Base-by-base conservation (phyloP, 106 monocot genomes). In the Apostasia shenzhenica region DNA sequence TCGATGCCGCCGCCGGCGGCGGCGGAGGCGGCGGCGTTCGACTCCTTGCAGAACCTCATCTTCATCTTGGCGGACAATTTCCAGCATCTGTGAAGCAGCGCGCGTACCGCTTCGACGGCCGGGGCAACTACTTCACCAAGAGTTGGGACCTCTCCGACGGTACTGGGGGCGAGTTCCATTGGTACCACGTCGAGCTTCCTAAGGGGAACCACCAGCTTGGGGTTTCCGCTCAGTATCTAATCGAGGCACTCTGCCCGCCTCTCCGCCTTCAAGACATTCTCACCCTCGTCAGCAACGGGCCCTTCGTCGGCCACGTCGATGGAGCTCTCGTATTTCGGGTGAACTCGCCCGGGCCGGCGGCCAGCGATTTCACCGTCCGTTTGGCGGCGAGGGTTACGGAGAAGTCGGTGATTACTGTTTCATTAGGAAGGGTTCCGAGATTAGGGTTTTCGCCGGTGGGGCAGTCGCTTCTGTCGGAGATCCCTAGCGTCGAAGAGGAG, bases 171-270 rank as follows among this genome's bases (percentile, higher is more conserved):
- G 70, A 80, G 54, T 89, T 89, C 72, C 64, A 73, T 55, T 97
- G 95, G 95, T 86, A 92, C 77, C 95, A 97, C 72, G 86, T 97
- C 12, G 95, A 97, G 76, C 92, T 97, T 46, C 89, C 95, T 38
- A 80, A 82, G 60, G 75, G 78, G 14, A 69, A 77, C 55, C 84
- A 80, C 45, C 86, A 79, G 63, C 86, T 86, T 42, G 72, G 86
- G 14, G 59, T 78, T 46, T 78, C 80, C 48, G 86, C 97, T 8
- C 86, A 97, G 59, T 72, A 81, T 66, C 82, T 97, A 13, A 97
- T 97, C 47, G 82, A 82, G 55, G 81, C 67, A 57, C 89, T 97
- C 45, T 97, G 84, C 69, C 97, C 97, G 2, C 97, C 97, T 0
- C 70, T 97, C 10, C 87, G 86, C 66, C 87, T 97, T 37, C 92